Evolutionary conservation across 495 filamentous ascomycete species (phyloP), one percentile per base, ranked within the genome.

Genomic region (Cudoniella acicularis): DNA sequence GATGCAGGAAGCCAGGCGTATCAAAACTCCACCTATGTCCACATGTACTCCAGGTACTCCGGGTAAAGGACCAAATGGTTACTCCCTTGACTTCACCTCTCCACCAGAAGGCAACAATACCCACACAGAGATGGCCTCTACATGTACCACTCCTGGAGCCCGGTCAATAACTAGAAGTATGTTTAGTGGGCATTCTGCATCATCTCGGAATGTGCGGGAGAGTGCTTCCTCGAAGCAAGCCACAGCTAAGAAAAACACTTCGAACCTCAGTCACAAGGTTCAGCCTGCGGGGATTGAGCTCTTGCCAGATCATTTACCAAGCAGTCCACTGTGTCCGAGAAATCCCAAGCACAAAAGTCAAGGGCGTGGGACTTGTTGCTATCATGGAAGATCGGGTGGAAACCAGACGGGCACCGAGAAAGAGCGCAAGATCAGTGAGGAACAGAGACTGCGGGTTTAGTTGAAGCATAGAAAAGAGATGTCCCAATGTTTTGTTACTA

Each of bases 291-390:
- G 26, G 10, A 83, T 85, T 61, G 75, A 80, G 51, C 76, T 82
- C 51, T 65, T 85, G 18, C 83, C 84, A n/a, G 84, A 87, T 45
- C 86, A 89, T 70, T 67, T 87, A 17, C 83, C 82, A 10, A 77
- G 54, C 47, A 87, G 83, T 63, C 85, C 85, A 42, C 70, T 87
- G 63, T 89, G 86, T 69, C 86, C 86, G 8, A 71, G 78, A 41
- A 77, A 80, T 71, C 73, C 75, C 47, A 78, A 78, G 52, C 78
- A 83, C 64, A 75, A 75, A 59, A 77, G 75, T 41, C 70, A 73
- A 18, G 80, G 80, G 23, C 80, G 69, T 52, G 82, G 78, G 1
- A 73, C 86, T 3, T 89, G 86, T 69, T 62, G 67, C 1, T 71
- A 71, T 48, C 76, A 79, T 65, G 74, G 75, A 22, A 41, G 71